These are phyloP conservation scores for Malassezia caprae DNA, from an alignment of 1,284 basidiomycete species.

Conservation along the genomic window DNA sequence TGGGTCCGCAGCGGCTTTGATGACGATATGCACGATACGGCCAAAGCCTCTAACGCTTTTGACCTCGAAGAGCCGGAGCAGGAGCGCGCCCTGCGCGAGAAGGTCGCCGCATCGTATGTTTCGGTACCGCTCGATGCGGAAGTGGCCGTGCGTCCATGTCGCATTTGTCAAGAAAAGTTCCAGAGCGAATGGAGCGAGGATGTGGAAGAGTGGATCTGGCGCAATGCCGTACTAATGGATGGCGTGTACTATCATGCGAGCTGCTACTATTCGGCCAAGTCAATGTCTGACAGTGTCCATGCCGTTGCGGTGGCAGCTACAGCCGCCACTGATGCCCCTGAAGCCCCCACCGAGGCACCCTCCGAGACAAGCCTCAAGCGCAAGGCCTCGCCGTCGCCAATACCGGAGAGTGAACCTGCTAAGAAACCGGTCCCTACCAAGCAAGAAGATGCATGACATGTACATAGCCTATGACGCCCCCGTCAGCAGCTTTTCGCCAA, in stretches of 20 bases:
- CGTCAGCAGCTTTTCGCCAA: background rate
- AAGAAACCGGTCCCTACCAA: background rate
- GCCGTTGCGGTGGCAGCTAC: background rate
- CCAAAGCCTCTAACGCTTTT: slow-evolving; percentile 52
- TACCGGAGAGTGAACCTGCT: background rate
- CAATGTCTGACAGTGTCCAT: slow-evolving; percentile 28
- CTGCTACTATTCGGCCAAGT: slow-evolving; percentile 44
- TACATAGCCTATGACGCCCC: slow-evolving; percentile 1
- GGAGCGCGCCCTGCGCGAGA: slow-evolving; percentile 58
- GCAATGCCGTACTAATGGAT: slow-evolving; percentile 73
- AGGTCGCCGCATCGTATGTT: slow-evolving; percentile 54
- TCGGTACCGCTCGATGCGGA: slow-evolving; percentile 66
- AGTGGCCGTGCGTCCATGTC: slow-evolving; percentile 76
- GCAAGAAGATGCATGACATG: slow-evolving; percentile 3
- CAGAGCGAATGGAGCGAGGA: slow-evolving; percentile 89
- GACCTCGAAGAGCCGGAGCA: slow-evolving; percentile 53
- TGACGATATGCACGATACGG: slow-evolving; percentile 18
- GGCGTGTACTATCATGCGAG: slow-evolving; percentile 50
- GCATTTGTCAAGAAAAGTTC: slow-evolving; percentile 89
- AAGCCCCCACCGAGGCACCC: background rate
- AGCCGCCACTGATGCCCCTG: background rate
- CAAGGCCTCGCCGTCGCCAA: background rate
- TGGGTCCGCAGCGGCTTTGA: slow-evolving; percentile 48
- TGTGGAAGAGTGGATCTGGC: slow-evolving; percentile 98
- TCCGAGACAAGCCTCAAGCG: slow-evolving; percentile 2